A percentile compares a stretch with the other conserved stretches of the same genome.
Conservation (phyloP, 176 grass and related monocot species). For the Zoysia pacifica region DNA sequence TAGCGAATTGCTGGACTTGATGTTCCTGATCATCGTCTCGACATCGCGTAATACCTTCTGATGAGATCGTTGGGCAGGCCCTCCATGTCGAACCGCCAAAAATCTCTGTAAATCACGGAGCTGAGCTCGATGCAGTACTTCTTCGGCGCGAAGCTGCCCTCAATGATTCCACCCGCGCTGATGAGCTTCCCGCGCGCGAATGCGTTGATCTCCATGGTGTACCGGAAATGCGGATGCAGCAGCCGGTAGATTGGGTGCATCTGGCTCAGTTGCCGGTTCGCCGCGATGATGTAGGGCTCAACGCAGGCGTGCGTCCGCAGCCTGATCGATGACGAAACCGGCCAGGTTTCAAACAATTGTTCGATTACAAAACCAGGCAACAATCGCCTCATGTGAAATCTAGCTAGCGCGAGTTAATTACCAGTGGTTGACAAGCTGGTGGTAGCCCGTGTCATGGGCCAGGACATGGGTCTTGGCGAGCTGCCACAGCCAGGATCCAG, state of each 20-base stretch:
- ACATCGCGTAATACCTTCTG: slow-evolving; percentile 38
- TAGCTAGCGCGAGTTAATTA: slow-evolving; percentile 3
- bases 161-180: slow-evolving; percentile 53
- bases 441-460: slow-evolving; percentile 59
- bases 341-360: neutral
- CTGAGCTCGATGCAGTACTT: slow-evolving; percentile 61
- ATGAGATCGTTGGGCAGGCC: slow-evolving; percentile 71
- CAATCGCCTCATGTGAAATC: no score
- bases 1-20: neutral
- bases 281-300: slow-evolving; percentile 80
- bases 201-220: slow-evolving; percentile 82
- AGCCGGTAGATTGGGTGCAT: slow-evolving; percentile 78
- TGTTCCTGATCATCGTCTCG: neutral
- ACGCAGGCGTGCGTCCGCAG: slow-evolving; percentile 70
- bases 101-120: slow-evolving; percentile 42
- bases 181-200: slow-evolving; percentile 47
- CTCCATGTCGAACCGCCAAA: slow-evolving; percentile 83
- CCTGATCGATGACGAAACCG: slow-evolving; percentile 3
- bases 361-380: no score
- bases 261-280: slow-evolving; percentile 61
- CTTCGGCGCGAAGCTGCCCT: slow-evolving; percentile 44
- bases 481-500: slow-evolving; percentile 66
- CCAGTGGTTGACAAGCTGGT: slow-evolving; percentile 74
- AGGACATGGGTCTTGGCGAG: slow-evolving; percentile 70
- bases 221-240: slow-evolving; percentile 70